Base-by-base conservation (phyloP, 345 rosid genomes). In the Excoecaria agallocha region DNA sequence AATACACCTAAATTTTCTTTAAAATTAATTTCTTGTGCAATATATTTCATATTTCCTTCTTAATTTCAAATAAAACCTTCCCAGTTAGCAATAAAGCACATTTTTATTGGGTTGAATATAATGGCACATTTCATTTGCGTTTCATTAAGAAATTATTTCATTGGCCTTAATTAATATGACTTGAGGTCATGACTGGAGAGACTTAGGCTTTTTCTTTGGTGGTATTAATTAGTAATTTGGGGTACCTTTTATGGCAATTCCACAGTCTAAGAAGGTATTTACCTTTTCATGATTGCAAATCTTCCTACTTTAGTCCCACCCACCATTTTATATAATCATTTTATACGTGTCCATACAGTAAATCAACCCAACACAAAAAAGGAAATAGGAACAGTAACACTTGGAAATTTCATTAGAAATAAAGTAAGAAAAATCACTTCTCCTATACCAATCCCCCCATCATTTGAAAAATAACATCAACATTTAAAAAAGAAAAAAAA, bases 391-490 rank as follows among this genome's bases (percentile, higher is more conserved):
- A 16, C 5, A 52, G 66, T 45, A 81, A 83, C 82, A 80, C 83
- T 37, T 67, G 69, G 69, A 77, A 68, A 73, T 76, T 78, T 73
- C 83, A 82, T 74, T 77, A 63, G 60, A 69, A 17, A 79, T 5
- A 35, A 62, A 17, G 24, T 19, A 58, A 57, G 37, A 57, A 71
- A 81, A 83, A 68, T 45, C 64, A 68, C 82, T 74, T 73, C 81
- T 82, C 77, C 86, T 88, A 85, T 86, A 86, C 89, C 91, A 84
- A 88, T 85, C 76, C 84, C 85, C 86, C 86, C 83, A 56, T 67
- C 86, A 56, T 68, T 76, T 75, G 66, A 70, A 81, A 71, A 63
- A 72, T 66, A 64, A 72, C 48, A 50, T 39, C 3, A 74, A 74
- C 58, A 50, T 10, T 60, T 49, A 13, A 11, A 57, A 3, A 45